Base-by-base conservation (phyloP, 176 grass and related monocot genomes). In the Phoenix roebelenii region DNA sequence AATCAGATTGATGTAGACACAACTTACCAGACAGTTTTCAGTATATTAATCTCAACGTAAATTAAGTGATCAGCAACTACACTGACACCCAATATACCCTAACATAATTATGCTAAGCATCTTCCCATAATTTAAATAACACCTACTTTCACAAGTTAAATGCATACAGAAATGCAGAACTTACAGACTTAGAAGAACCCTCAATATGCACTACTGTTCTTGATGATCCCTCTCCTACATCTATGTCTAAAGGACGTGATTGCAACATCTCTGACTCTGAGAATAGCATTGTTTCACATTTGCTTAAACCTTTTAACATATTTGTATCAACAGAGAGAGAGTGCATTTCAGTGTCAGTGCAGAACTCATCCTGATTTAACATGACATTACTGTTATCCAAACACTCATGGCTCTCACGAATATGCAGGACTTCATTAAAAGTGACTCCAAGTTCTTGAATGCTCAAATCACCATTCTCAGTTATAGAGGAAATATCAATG, bases 361-460 rank as follows among this genome's bases (percentile, higher is more conserved):
- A 75, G 24, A 72, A 60, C 50, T 88, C 80, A 63, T 51, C 52
- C 23, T 14, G 51, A 75, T 72, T 70, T 55, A 60, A 28, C 16
- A 4, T 22, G 20, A 70, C 50, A 51, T 70, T 55, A 57, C 55
- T 61, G 18, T 28, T 61, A 62, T 76, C 71, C 10, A 28, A 44
- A 9, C 35, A 65, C 51, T 74, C 67, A 68, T 66, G 29, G 26
- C 50, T 51, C 48, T 58, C 61, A 49, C 54, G 20, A 69, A 63
- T 57, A 70, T 59, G 75, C 53, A 69, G 58, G 60, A 78, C 70
- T 61, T 82, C 22, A 12, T 59, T 63, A 76, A 88, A 55, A 85
- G 82, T 78, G 24, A 28, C 32, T 66, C 58, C 75, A 54, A 79
- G 61, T 70, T 95, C 74, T 54, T 94, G n/a, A 3, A 77, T 48